Percentiles rank a stretch among this genome's conserved stretches.
Conservation (phyloP, 495 filamentous ascomycete species). For the Halenospora varia region DNA sequence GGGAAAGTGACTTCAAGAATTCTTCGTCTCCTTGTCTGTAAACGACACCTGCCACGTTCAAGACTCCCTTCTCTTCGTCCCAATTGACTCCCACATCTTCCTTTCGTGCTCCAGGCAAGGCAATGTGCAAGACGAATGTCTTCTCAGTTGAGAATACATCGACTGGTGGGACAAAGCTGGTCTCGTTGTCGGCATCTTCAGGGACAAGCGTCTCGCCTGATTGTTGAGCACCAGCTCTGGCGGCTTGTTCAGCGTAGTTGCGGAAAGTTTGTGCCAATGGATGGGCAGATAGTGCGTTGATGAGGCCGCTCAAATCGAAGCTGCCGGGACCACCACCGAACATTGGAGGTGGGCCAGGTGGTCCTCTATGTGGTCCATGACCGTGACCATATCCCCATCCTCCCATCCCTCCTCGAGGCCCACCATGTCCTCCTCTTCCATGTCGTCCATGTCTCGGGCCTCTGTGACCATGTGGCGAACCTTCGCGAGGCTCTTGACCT, state of each 20-base stretch:
- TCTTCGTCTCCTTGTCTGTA: conserved; percentile 69
- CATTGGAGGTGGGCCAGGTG: conserved; percentile 13
- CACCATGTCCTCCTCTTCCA: conserved; percentile 12
- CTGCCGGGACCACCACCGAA: conserved; percentile 20
- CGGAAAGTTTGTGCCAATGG: conserved; percentile 35
- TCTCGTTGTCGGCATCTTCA: conserved; percentile 32
- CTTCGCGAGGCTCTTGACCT: conserved; percentile 11
- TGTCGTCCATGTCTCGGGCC: conserved; percentile 19
- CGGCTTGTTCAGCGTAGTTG: conserved; percentile 32
- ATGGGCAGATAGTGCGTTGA: conserved; percentile 33
- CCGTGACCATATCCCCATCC: too few species aligned
- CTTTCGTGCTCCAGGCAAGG: conserved; percentile 73
- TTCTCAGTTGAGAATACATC: conserved; percentile 68
- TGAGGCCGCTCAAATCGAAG: conserved; percentile 33
- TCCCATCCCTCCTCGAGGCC: conserved; percentile 19
- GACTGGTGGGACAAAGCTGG: conserved; percentile 59
- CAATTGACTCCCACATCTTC: conserved; percentile 74
- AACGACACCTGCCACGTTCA: conserved; percentile 67
- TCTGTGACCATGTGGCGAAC: conserved; percentile 4
- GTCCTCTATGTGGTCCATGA: conserved; percentile 16
- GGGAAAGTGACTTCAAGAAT: conserved; percentile 58
- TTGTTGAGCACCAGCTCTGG: conserved; percentile 20
- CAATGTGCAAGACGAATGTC: conserved; percentile 63
- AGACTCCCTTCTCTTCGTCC: conserved; percentile 58
- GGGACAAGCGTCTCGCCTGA: conserved; percentile 22